Evolutionary conservation across 208 protist genomes (phyloP).

Genomic region (Acanthamoeba sp.): DNA sequence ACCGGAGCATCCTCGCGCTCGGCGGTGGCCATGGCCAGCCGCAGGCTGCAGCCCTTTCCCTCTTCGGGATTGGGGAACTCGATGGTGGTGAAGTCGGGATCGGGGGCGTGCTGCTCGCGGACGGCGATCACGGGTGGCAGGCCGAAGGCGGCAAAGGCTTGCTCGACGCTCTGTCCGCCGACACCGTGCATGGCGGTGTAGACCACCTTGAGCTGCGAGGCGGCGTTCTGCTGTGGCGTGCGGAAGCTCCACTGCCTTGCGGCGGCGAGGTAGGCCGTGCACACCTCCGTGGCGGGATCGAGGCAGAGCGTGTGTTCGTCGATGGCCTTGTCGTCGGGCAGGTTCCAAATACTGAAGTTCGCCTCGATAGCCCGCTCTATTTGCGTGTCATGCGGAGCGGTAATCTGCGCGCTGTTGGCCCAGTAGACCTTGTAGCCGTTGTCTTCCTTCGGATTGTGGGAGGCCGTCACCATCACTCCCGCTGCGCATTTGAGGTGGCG

Average conservation of each 20-base stretch:
- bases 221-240: not conserved
- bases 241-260: not conserved
- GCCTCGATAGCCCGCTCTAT: constrained; percentile 94
- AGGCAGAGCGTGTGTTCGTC: constrained; percentile 59
- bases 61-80: constrained; percentile 99
- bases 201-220: constrained; percentile 74
- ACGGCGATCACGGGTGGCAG: constrained; percentile 83
- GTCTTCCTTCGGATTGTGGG: constrained; percentile 99
- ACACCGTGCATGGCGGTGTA: constrained; percentile 96
- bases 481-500: constrained; percentile 82
- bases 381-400: constrained; percentile 94
- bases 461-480: constrained; percentile 98
- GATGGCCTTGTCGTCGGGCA: constrained; percentile 1
- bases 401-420: constrained; percentile 93
- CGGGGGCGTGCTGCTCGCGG: constrained; percentile 92
- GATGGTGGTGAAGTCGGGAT: constrained; percentile 98
- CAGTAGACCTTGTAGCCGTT: constrained; percentile 99
- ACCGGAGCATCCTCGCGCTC: constrained; percentile 86
- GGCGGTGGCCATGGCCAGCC: constrained; percentile 93
- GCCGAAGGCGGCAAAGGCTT: constrained; percentile 90
- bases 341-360: constrained; percentile 91
- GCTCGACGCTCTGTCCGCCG: constrained; percentile 91
- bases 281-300: constrained; percentile 18
- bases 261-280: constrained; percentile 1
- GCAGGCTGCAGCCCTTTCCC: constrained; percentile 91